A percentile compares a stretch with the other conserved stretches of the same genome.
Evolutionary conservation across 1,139 yeast genomes (phyloP).

Genomic region (Suhomyces bribrorum): DNA sequence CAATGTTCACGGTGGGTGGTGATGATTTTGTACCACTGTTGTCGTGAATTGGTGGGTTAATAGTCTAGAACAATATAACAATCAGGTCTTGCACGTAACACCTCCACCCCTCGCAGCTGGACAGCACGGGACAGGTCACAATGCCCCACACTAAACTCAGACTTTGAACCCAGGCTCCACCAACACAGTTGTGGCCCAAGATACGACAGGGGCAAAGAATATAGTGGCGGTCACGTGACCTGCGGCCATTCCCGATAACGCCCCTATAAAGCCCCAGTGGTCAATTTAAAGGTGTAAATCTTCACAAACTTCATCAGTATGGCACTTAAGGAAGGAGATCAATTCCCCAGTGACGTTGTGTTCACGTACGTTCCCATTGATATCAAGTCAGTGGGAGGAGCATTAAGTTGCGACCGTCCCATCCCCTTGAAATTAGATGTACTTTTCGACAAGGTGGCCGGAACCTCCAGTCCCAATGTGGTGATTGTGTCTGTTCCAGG

Average conservation of each 20-base stretch:
- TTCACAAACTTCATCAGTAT: no score
- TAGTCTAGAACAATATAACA: background rate
- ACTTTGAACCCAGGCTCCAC: no score
- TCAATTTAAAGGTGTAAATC: no score
- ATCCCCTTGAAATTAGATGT: slow-evolving; percentile 26
- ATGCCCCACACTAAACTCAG: no score
- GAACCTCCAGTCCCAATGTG: slow-evolving; percentile 18
- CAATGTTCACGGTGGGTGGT: no score
- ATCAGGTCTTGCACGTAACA: no score
- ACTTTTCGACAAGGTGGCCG: slow-evolving; percentile 19
- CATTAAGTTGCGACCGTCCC: slow-evolving; percentile 29
- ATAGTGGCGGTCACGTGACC: background rate
- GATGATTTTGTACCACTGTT: background rate
- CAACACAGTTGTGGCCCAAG: no score
- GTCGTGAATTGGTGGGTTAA: background rate
- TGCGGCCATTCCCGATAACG: background rate
- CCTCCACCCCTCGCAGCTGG: no score
- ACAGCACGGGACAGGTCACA: no score
- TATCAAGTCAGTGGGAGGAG: slow-evolving; percentile 18
- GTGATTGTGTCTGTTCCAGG: slow-evolving; percentile 33
- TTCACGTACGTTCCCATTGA: slow-evolving; percentile 31
- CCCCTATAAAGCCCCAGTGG: background rate
- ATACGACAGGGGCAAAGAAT: no score
- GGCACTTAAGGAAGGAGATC: slow-evolving; percentile 20
- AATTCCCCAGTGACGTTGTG: slow-evolving; percentile 25